phyloP scores from a whole-genome alignment of 2,329 filamentous ascomycete genomes.

The Colletotrichum sp. region DNA sequence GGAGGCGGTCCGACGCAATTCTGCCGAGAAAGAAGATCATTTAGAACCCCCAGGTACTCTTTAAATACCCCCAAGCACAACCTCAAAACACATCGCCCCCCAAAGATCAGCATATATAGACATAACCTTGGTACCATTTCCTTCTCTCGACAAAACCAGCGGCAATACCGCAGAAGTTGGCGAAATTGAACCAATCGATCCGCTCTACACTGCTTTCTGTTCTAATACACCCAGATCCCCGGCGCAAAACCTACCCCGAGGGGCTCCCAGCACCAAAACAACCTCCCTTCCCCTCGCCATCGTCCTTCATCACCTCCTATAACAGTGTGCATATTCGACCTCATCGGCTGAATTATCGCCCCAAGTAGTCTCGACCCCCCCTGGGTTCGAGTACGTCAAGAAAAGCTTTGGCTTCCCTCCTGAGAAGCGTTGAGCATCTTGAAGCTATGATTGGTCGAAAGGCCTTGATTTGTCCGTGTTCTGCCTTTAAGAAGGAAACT shows the following conservation, averaged over 20 bases:
- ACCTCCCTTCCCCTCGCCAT: neutral
- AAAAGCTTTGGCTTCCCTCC: neutral
- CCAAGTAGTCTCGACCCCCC: no score
- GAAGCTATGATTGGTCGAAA: neutral
- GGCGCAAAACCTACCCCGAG: neutral
- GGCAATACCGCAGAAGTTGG: neutral
- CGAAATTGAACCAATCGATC: no score
- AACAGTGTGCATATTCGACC: no score
- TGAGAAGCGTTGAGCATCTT: neutral
- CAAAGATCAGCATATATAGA: neutral
- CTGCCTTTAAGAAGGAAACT: no score
- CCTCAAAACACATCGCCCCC: no score
- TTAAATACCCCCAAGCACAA: no score
- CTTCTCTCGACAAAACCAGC: neutral
- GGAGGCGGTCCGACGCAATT: no score
- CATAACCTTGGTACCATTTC: rapidly evolving
- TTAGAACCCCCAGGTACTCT: no score
- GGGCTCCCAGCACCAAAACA: neutral
- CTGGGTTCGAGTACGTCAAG: neutral
- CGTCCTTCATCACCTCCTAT: neutral
- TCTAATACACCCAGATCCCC: rapidly evolving
- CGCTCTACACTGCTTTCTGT: no score
- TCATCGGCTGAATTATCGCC: no score
- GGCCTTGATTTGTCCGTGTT: no score
- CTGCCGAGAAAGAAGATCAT: no score